Evolutionary conservation across 1,284 basidiomycete species (phyloP).

Genomic region (Microbotryum silenes-acaulis): DNA sequence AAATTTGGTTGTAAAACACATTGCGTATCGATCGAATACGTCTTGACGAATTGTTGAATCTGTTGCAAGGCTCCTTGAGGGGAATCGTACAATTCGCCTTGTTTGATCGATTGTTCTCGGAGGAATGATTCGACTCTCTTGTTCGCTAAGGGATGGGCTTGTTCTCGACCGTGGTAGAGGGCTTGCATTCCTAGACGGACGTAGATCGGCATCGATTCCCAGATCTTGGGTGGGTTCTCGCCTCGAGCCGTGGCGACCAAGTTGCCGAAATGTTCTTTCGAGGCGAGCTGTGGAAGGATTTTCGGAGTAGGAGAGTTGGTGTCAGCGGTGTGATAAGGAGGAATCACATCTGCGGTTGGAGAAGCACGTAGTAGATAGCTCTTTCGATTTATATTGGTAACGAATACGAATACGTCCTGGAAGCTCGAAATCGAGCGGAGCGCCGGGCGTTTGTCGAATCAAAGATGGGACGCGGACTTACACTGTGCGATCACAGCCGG

Average conservation of each 20-base stretch:
- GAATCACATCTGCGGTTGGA: too few species aligned
- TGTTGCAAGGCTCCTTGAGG: constrained; percentile 43
- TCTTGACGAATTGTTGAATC: constrained; percentile 64
- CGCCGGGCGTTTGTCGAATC: too few species aligned
- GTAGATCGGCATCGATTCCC: constrained; percentile 68
- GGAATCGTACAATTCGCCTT: constrained; percentile 44
- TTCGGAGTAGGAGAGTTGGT: constrained; percentile 3
- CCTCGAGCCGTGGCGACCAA: constrained; percentile 19
- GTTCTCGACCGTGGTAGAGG: constrained; percentile 19
- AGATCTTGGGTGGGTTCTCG: constrained; percentile 18
- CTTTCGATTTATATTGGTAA: too few species aligned
- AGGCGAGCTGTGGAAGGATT: constrained; percentile 1
- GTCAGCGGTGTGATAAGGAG: too few species aligned
- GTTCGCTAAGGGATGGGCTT: not conserved
- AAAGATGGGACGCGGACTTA: too few species aligned
- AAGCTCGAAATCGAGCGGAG: too few species aligned
- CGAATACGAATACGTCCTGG: too few species aligned
- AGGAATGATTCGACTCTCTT: constrained; percentile 11
- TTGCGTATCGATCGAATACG: constrained; percentile 48
- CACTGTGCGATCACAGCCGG: too few species aligned
- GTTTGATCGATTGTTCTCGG: constrained; percentile 55
- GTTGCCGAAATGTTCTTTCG: constrained; percentile 25
- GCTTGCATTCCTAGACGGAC: constrained; percentile 47
- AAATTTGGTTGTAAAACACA: constrained; percentile 1
- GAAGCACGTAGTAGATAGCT: too few species aligned